Evolutionary conservation across 345 rosid genomes (phyloP).

Genomic region (Clausena lansium): DNA sequence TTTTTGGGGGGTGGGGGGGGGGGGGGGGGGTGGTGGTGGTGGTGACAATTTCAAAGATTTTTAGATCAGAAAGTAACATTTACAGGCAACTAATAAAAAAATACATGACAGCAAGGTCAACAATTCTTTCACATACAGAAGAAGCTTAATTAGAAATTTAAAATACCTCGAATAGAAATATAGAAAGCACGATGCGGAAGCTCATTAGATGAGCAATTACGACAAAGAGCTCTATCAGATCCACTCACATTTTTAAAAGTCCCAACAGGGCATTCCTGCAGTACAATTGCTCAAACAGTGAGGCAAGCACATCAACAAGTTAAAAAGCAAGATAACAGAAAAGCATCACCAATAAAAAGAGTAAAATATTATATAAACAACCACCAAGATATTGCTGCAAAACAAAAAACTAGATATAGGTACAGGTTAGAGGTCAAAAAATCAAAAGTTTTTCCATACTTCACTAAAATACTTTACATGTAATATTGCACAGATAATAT

Average conservation of each 20-base stretch:
- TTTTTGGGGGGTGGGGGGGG: no score
- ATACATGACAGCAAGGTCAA: constrained; percentile 1
- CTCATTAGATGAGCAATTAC: constrained; percentile 54
- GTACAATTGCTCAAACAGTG: constrained; percentile 18
- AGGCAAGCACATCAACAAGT: background rate
- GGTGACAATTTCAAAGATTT: background rate
- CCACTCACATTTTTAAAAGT: constrained; percentile 85
- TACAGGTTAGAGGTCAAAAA: background rate
- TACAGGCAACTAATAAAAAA: background rate
- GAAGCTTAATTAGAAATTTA: background rate
- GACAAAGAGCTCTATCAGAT: constrained; percentile 66
- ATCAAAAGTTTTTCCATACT: background rate
- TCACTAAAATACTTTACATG: background rate
- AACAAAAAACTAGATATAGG: background rate
- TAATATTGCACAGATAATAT: background rate
- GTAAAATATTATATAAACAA: background rate
- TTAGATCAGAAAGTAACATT: background rate
- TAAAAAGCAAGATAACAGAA: background rate
- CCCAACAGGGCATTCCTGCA: constrained; percentile 94
- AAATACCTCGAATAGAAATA: constrained; percentile 60
- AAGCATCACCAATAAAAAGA: background rate
- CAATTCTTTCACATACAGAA: background rate
- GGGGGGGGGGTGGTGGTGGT: no score
- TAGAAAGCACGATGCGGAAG: constrained; percentile 78
- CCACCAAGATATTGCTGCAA: background rate